phyloP scores from a whole-genome alignment of 2,329 filamentous ascomycete genomes.

The Fusarium nanum region DNA sequence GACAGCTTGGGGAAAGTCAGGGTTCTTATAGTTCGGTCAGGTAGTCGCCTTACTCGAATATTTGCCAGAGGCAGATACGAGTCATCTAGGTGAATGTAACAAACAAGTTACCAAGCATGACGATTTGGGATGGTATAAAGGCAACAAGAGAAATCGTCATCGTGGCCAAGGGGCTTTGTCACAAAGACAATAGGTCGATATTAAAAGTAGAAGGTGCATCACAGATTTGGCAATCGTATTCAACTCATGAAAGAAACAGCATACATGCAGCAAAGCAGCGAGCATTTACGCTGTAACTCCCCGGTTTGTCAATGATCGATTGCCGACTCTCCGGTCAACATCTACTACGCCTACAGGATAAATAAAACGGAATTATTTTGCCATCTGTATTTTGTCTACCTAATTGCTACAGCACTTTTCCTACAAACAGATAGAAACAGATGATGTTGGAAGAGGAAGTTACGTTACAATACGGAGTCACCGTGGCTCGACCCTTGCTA shows the following conservation, averaged over 20 bases:
- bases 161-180: neutral
- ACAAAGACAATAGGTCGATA: neutral
- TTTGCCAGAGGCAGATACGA: neutral
- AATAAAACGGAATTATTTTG: neutral
- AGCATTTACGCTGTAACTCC: neutral
- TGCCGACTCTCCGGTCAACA: neutral
- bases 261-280: neutral
- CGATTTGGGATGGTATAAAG: neutral
- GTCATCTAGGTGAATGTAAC: neutral
- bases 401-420: neutral
- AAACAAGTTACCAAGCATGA: neutral
- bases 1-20: neutral
- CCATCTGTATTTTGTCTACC: neutral
- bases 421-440: neutral
- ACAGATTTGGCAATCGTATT: neutral
- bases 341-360: neutral
- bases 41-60: fast-evolving
- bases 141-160: neutral
- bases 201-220: fast-evolving
- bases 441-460: neutral
- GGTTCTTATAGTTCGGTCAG: neutral
- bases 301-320: neutral
- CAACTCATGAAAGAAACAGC: neutral
- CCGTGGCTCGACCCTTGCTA: constrained; percentile 12
- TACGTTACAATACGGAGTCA: too few relatives aligned